Evolutionary conservation across 176 grass and related monocot genomes (phyloP).

Genomic region (Alopecurus myosuroides): DNA sequence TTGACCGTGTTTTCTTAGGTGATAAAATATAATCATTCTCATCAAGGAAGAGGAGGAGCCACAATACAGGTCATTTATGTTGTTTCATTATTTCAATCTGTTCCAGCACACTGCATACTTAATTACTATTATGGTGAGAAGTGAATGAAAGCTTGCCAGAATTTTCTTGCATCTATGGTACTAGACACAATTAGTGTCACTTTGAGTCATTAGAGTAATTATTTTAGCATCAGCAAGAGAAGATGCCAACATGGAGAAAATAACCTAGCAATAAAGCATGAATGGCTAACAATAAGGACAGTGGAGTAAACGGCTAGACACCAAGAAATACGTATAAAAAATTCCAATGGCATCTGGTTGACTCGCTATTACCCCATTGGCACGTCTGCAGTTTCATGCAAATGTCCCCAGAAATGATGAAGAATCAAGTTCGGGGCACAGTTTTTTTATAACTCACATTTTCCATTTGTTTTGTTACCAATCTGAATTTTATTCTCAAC

Average conservation of each 20-base stretch:
- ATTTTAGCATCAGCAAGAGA: background rate
- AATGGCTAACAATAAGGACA: background rate
- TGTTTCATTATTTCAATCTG: background rate
- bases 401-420: background rate
- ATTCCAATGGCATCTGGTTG: background rate
- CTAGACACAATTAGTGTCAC: background rate
- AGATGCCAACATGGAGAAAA: background rate
- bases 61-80: slow-evolving; percentile 61
- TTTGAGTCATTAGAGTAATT: background rate
- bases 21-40: slow-evolving; percentile 73
- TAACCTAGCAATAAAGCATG: background rate
- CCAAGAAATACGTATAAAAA: background rate
- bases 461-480: background rate
- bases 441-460: background rate
- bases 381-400: background rate
- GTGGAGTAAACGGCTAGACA: background rate
- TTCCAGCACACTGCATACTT: background rate
- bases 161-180: background rate
- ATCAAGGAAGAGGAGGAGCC: slow-evolving; percentile 82
- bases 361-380: background rate
- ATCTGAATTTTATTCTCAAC: background rate
- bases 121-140: background rate
- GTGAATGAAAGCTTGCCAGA: background rate
- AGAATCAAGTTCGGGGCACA: background rate
- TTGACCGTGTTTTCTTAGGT: slow-evolving; percentile 38